Evolutionary conservation across 176 grass and related monocot genomes (phyloP).

Genomic region (Paspalum notatum): DNA sequence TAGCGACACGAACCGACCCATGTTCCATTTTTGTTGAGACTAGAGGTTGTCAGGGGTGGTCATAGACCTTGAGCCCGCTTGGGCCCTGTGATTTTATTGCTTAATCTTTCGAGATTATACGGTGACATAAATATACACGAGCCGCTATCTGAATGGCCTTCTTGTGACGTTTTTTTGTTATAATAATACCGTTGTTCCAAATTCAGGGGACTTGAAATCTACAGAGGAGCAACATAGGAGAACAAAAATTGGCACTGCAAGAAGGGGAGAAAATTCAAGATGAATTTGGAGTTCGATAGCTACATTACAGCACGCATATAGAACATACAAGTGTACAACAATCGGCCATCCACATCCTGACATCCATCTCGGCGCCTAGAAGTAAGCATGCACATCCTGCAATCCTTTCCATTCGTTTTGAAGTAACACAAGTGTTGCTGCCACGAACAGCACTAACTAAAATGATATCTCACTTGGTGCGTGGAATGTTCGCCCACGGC

Average conservation of each 20-base stretch:
- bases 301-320: constrained; percentile 21
- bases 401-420: constrained; percentile 19
- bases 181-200: too few relatives aligned
- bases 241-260: background rate
- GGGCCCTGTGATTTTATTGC: too few relatives aligned
- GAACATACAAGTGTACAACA: constrained; percentile 32
- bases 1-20: too few relatives aligned
- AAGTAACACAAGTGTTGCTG: background rate
- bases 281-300: background rate
- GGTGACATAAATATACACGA: too few relatives aligned
- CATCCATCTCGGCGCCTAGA: constrained; percentile 13
- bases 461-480: constrained; percentile 82
- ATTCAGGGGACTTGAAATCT: background rate
- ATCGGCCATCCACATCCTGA: background rate
- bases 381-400: background rate
- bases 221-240: background rate
- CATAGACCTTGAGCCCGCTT: too few relatives aligned
- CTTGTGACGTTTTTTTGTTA: too few relatives aligned
- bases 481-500: constrained; percentile 83
- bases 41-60: too few relatives aligned
- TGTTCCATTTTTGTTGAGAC: too few relatives aligned
- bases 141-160: too few relatives aligned
- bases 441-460: constrained; percentile 38
- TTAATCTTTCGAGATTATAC: too few relatives aligned
- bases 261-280: background rate